Evolutionary conservation across 176 grass and related monocot genomes (phyloP).

Genomic region (Eremochloa ophiuroides): DNA sequence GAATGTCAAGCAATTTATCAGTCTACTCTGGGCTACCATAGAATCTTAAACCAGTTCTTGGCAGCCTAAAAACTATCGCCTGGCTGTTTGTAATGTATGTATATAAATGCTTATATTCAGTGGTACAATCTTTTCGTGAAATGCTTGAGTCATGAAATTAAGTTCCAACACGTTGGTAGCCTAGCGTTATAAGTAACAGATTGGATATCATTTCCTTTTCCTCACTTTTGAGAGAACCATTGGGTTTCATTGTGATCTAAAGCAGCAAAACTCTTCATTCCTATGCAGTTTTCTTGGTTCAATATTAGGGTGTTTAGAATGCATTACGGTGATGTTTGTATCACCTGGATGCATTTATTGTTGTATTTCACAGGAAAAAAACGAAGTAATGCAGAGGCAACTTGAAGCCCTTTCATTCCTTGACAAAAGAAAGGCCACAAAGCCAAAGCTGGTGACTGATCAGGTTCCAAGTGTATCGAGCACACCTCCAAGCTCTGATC

Average conservation of each 20-base stretch:
- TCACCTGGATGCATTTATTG: neutral
- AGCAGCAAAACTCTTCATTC: neutral
- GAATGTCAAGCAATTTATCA: neutral
- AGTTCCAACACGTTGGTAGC: neutral
- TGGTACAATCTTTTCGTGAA: neutral
- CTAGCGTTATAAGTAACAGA: neutral
- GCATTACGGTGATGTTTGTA: neutral
- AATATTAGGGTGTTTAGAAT: neutral
- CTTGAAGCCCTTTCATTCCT: conserved; percentile 89
- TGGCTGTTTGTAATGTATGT: neutral
- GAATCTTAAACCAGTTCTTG: neutral
- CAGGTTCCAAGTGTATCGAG: conserved; percentile 44
- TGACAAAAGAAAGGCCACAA: conserved; percentile 81
- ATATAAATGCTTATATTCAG: neutral
- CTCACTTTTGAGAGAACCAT: neutral
- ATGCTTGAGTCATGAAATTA: neutral
- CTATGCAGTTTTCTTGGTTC: conserved; percentile 1
- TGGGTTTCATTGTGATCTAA: neutral
- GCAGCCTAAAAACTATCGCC: neutral
- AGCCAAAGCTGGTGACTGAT: conserved; percentile 49
- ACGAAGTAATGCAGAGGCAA: conserved; percentile 74
- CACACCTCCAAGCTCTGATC: conserved; percentile 36
- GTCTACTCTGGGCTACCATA: neutral
- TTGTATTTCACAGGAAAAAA: conserved; percentile 62
- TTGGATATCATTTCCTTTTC: neutral